Evolutionary conservation across 805 yeast species (phyloP), one percentile per base, ranked within the genome.

Genomic region (Sungouiozyma ichnusensis): DNA sequence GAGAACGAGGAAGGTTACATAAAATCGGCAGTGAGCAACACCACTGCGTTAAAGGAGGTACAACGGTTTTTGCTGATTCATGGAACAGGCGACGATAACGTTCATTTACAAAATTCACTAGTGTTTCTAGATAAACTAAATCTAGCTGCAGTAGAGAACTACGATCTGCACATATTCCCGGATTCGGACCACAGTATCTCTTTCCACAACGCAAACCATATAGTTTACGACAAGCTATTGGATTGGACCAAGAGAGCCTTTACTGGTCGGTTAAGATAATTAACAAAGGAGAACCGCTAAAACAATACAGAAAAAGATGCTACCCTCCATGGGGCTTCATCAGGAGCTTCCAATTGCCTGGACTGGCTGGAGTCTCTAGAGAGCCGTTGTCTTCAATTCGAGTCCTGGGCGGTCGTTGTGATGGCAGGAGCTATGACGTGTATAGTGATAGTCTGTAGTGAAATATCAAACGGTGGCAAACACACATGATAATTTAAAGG

Each of bases 31-130:
- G 78, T 90, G 27, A 65, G 67, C 40, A 66, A 82, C 39, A 74
- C 73, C 18, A 70, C 73, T 1, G 71, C 70, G 9, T 72, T 92
- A 49, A 76, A 70, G 14, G 55, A 67, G 37, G 73, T 71, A 8
- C 71, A 71, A 37, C 70, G 97, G 54, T 86, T 92, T 55, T 63
- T 92, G 46, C 58, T 92, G 32, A 85, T 90, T 85, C 98, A 90
- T 57, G 98, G 98, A 1, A 80, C 96, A 0, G 95, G 96, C 3
- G 98, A 92, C 64, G 98, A 92, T 62, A 92, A 92, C 53, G 98
- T 92, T 37, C 97, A 92, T 64, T 76, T 88, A 63, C 98, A 92
- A 60, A 85, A 92, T 65, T 75, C 90, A 36, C 69, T 86, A 45
- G 77, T 79, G 58, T 66, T 92, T 33, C 57, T 92, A 37, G 97